Percentiles rank a stretch among this genome's conserved stretches.
These are phyloP conservation scores for Phytophthora brassicae DNA, from an alignment of 352 stramenopile genomes.

Conservation along the genomic window DNA sequence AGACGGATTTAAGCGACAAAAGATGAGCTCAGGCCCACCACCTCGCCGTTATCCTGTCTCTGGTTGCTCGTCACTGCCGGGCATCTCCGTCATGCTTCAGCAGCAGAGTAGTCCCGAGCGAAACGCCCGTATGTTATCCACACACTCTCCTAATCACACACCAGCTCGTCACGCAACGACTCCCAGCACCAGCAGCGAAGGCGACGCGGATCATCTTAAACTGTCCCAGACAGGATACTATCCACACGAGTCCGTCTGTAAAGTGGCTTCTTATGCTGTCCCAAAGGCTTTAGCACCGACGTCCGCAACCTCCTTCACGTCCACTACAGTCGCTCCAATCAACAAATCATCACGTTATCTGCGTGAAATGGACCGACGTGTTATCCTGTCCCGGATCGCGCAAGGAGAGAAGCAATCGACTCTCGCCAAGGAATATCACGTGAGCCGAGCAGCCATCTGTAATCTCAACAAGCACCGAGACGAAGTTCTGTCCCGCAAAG, in stretches of 20 bases:
- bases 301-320: background rate
- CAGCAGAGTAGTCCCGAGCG: conserved; percentile 7
- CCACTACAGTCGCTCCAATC: background rate
- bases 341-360: conserved; percentile 53
- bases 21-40: conserved; percentile 6
- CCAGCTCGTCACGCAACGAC: background rate
- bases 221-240: background rate
- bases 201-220: background rate
- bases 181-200: conserved; percentile 18
- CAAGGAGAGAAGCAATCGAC: conserved; percentile 62
- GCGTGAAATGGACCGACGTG: conserved; percentile 60
- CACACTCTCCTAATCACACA: background rate
- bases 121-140: conserved; percentile 15
- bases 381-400: conserved; percentile 51
- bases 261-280: conserved; percentile 1
- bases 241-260: background rate
- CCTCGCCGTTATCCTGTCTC: background rate
- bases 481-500: conserved; percentile 41
- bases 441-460: conserved; percentile 62
- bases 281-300: conserved; percentile 1
- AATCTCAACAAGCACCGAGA: conserved; percentile 67
- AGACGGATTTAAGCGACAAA: conserved; percentile 15
- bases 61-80: conserved; percentile 13
- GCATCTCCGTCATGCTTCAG: conserved; percentile 27
- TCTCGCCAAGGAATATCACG: conserved; percentile 68